Base-by-base conservation (phyloP, 805 yeast species). In the Zygotorulaspora danielsina region DNA sequence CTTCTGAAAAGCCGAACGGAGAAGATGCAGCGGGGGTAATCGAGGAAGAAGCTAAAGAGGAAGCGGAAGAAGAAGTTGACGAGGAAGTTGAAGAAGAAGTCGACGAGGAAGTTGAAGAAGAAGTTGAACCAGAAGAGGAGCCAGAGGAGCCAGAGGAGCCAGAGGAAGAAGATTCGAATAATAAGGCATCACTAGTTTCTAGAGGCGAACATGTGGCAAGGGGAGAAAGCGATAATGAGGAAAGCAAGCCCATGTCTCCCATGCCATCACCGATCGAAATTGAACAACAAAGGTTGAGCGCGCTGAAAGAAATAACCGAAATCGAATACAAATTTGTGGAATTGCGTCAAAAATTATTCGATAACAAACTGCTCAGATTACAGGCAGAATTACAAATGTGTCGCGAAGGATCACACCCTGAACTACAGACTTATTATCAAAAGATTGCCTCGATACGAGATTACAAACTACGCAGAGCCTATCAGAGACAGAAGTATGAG, bases 391-490 rank as follows among this genome's bases (percentile, higher is more conserved):
- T 90, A 45, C 82, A 82, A 53, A 76, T 90, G 73, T 89, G 97
- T 64, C 66, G 81, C 22, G 82, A 81, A 46, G 96, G 96, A 9
- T 76, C 87, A 15, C 98, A 93, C 62, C 97, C 97, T 0, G 96
- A 89, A 52, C 72, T 90, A 39, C 73, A 84, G 26, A 72, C 76
- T 34, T 82, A 84, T 38, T 78, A 83, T 59, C 73, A 73, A 51
- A 77, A 79, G 61, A 78, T 93, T 36, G 84, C 82, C 42, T 75
- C 76, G 30, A 79, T 82, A 49, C 79, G 87, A 49, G 86, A 86
- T 48, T 79, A 78, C 42, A 82, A 80, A 58, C 65, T 88, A 18
- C 68, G 59, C 19, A 64, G 73, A 32, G 75, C 78, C 1, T 63
- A 69, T 34, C 61, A 65, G 41, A 64, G 66, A 30, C 79, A 78